A percentile compares a stretch with the other conserved stretches of the same genome.
Conservation (phyloP, 495 filamentous ascomycete species). For the Penicillium diatomitis region DNA sequence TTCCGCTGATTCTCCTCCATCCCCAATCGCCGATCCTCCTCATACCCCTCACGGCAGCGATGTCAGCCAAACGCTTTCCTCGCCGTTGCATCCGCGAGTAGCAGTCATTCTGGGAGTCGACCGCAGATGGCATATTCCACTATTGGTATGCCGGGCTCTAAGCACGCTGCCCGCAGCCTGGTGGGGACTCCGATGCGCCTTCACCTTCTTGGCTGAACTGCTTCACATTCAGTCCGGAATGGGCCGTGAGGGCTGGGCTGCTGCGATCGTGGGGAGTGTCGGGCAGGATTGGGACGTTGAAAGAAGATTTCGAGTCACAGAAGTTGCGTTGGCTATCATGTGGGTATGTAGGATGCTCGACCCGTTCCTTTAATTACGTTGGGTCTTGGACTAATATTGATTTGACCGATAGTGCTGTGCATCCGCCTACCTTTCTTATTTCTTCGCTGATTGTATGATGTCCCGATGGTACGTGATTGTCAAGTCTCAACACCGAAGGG, state of each 20-base stretch:
- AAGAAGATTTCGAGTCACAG: conserved; percentile 56
- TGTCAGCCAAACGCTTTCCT: conserved; percentile 21
- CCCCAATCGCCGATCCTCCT: conserved; percentile 27
- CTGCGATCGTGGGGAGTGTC: conserved; percentile 38
- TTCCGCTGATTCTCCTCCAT: conserved; percentile 26
- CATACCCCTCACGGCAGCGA: conserved; percentile 27
- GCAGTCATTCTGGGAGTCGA: conserved; percentile 57
- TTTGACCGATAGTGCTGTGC: conserved; percentile 53
- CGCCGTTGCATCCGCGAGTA: conserved; percentile 50
- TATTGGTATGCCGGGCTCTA: conserved; percentile 52
- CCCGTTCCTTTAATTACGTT: background rate
- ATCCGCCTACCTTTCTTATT: conserved; percentile 78
- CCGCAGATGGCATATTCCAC: conserved; percentile 51
- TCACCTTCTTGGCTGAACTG: conserved; percentile 50
- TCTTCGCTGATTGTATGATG: conserved; percentile 90
- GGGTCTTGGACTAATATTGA: background rate
- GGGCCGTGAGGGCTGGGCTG: conserved; percentile 37
- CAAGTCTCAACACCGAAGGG: too few relatives aligned
- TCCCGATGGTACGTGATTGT: conserved; percentile 60
- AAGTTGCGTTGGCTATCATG: conserved; percentile 70
- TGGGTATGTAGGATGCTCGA: conserved; percentile 54
- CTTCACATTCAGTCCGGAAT: conserved; percentile 39
- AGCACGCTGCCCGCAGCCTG: conserved; percentile 50
- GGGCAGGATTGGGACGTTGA: conserved; percentile 44
- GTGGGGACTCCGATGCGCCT: conserved; percentile 54